A percentile compares a stretch with the other conserved stretches of the same genome.
Conservation (phyloP, 352 stramenopile species). For the Globisporangium yorkense region DNA sequence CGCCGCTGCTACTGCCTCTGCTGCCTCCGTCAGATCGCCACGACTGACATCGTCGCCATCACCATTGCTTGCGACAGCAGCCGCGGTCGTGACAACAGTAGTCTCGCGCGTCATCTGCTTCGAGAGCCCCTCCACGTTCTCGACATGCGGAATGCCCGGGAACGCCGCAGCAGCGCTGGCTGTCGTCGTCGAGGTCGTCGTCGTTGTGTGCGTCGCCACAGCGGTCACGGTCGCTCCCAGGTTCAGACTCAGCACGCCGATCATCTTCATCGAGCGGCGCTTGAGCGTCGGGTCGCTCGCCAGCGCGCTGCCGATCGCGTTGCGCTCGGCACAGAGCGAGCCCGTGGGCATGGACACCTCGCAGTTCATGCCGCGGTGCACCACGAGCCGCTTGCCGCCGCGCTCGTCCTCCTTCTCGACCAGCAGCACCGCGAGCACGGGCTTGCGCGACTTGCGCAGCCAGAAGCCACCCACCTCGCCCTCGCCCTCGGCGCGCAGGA, state of each 20-base stretch:
- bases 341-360: slow-evolving; percentile 97
- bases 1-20: slow-evolving; percentile 2
- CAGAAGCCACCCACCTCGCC: slow-evolving; percentile 95
- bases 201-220: background rate
- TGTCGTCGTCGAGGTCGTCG: background rate
- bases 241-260: slow-evolving; percentile 92
- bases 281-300: slow-evolving; percentile 91
- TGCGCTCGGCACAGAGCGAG: slow-evolving; percentile 95
- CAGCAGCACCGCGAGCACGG: slow-evolving; percentile 95
- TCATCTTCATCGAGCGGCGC: slow-evolving; percentile 91
- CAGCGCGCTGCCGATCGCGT: slow-evolving; percentile 97
- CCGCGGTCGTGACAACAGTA: background rate
- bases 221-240: slow-evolving; percentile 17
- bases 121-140: background rate
- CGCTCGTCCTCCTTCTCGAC: slow-evolving; percentile 81
- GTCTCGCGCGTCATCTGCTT: background rate
- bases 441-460: slow-evolving; percentile 97
- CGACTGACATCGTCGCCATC: background rate
- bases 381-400: slow-evolving; percentile 42
- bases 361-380: slow-evolving; percentile 98
- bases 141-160: background rate
- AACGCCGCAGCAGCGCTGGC: background rate
- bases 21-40: background rate
- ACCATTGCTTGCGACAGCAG: background rate
- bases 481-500: slow-evolving; percentile 57